Evolutionary conservation across 1,284 basidiomycete species (phyloP).

Genomic region (Neolentinus lepideus): DNA sequence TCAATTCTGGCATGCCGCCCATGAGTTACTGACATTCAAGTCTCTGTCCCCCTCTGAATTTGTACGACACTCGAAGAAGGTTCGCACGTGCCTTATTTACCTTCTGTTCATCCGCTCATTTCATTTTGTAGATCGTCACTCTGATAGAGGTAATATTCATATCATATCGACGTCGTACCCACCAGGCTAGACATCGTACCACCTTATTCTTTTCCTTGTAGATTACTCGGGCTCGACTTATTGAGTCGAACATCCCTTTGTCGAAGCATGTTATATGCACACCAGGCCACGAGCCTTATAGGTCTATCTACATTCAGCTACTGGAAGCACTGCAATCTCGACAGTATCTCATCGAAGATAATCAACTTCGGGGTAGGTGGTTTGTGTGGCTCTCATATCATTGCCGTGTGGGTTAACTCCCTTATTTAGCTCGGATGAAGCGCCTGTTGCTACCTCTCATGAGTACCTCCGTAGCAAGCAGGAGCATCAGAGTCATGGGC

Average conservation of each 20-base stretch:
- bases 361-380: conserved; percentile 3
- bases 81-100: conserved; percentile 7
- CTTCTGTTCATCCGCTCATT: conserved; percentile 4
- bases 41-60: conserved; percentile 17
- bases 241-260: conserved; percentile 23
- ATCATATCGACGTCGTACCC: neutral
- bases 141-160: conserved; percentile 12
- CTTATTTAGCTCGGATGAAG: conserved; percentile 12
- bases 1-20: conserved; percentile 25
- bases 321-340: conserved; percentile 23
- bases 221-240: conserved; percentile 27
- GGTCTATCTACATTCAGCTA: conserved; percentile 28
- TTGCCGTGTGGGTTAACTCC: neutral
- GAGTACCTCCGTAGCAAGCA: conserved; percentile 4
- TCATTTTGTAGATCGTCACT: conserved; percentile 13
- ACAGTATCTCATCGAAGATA: conserved; percentile 10
- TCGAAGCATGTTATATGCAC: conserved; percentile 27
- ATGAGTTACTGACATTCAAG: conserved; percentile 19
- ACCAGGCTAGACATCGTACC: neutral
- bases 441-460: conserved; percentile 21
- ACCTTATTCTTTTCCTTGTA: conserved; percentile 7
- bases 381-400: neutral
- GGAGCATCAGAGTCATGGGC: neutral
- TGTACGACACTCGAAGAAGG: conserved; percentile 24
- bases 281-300: conserved; percentile 20